These are phyloP conservation scores for Rhizopus microsporus DNA, from an alignment of 371 early-diverging fungal species.

Conservation along the genomic window DNA sequence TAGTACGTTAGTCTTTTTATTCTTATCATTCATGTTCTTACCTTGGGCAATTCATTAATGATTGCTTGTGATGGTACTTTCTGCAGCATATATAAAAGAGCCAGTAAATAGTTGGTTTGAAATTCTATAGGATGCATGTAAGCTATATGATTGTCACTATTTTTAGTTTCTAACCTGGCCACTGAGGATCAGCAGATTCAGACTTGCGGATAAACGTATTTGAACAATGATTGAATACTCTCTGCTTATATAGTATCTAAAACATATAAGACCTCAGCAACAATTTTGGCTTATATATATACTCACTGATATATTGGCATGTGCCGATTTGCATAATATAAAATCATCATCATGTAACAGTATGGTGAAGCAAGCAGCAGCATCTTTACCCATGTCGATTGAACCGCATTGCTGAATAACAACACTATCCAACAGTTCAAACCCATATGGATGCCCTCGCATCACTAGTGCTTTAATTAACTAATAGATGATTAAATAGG, in stretches of 20 bases:
- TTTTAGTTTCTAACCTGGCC: constrained; percentile 14
- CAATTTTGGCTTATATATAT: background rate
- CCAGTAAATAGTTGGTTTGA: constrained; percentile 56
- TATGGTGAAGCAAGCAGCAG: constrained; percentile 63
- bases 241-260: constrained; percentile 74
- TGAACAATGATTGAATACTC: constrained; percentile 67
- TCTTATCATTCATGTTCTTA: constrained; percentile 30
- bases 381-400: constrained; percentile 47
- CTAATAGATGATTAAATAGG: constrained; percentile 28
- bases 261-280: background rate
- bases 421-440: constrained; percentile 49
- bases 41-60: constrained; percentile 65
- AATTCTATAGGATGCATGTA: constrained; percentile 6
- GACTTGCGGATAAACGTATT: constrained; percentile 54
- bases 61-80: constrained; percentile 75
- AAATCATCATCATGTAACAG: constrained; percentile 67
- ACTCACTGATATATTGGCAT: constrained; percentile 64
- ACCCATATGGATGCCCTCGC: constrained; percentile 52
- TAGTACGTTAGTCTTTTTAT: background rate
- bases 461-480: constrained; percentile 60
- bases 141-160: constrained; percentile 1
- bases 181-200: constrained; percentile 9
- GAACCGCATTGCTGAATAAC: constrained; percentile 53
- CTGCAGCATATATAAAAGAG: constrained; percentile 72
- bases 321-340: constrained; percentile 64